Conservation (phyloP, 495 filamentous ascomycete genomes). For the Pseudoneurospora amorphoporcata region DNA sequence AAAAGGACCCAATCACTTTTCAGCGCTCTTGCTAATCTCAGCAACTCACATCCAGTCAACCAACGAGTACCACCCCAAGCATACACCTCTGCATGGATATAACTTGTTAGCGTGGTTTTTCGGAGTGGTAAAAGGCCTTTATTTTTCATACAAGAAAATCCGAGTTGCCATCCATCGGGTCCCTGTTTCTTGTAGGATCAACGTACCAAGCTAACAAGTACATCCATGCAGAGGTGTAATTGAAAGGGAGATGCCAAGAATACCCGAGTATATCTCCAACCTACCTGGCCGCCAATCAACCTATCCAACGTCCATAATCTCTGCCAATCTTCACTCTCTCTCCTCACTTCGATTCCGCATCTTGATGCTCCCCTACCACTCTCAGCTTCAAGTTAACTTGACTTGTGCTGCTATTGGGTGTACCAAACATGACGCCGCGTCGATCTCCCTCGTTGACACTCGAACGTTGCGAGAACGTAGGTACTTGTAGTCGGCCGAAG, state of each 20-base stretch:
- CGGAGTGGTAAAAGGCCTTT: too few species aligned
- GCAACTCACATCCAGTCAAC: not conserved
- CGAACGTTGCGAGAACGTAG: too few species aligned
- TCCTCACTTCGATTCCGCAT: not conserved
- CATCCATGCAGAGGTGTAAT: too few species aligned
- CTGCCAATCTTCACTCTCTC: not conserved
- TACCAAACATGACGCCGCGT: not conserved
- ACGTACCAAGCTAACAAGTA: too few species aligned
- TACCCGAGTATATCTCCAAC: not conserved
- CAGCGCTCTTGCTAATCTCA: not conserved
- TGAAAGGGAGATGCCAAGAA: not conserved
- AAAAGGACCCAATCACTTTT: not conserved
- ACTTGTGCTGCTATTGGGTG: not conserved
- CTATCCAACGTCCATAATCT: too few species aligned
- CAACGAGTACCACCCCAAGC: not conserved
- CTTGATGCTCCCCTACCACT: not conserved
- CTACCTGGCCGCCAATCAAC: not conserved
- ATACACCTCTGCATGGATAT: too few species aligned
- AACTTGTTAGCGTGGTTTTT: too few species aligned
- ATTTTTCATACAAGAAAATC: too few species aligned
- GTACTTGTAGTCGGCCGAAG: not conserved
- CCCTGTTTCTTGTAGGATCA: too few species aligned
- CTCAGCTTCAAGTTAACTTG: not conserved
- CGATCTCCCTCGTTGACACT: not conserved
- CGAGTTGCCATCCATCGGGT: too few species aligned